phyloP scores from a whole-genome alignment of 768 basidiomycete species.

The Lactarius vividus region DNA sequence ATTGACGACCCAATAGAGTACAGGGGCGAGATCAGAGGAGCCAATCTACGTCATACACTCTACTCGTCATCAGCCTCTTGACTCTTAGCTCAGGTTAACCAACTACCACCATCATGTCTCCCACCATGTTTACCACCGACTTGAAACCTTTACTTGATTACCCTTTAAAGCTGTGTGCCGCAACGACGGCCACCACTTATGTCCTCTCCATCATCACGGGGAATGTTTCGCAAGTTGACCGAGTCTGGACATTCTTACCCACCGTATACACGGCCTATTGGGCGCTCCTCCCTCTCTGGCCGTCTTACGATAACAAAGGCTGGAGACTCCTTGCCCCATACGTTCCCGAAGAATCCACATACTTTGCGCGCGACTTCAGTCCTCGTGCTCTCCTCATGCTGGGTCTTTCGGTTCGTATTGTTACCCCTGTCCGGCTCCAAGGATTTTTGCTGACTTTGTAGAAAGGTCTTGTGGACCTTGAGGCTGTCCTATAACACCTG shows the following conservation, averaged over 20 bases:
- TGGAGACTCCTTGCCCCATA: conserved; percentile 53
- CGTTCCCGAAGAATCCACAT: conserved; percentile 46
- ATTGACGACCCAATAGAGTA: too few species aligned
- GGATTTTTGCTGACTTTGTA: background rate
- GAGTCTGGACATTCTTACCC: conserved; percentile 72
- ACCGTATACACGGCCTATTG: conserved; percentile 80
- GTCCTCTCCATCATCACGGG: conserved; percentile 62
- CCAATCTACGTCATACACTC: background rate
- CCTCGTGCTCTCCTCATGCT: conserved; percentile 77
- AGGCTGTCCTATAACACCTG: conserved; percentile 80
- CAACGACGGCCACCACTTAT: conserved; percentile 48
- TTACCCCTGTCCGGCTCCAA: background rate
- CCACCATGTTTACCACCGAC: background rate
- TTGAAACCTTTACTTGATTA: conserved; percentile 36
- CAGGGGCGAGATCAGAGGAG: background rate
- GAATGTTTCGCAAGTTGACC: conserved; percentile 88
- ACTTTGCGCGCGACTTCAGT: conserved; percentile 48
- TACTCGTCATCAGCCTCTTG: background rate
- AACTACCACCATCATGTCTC: background rate
- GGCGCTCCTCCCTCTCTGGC: conserved; percentile 68
- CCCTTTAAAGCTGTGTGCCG: conserved; percentile 62
- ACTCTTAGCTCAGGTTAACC: background rate
- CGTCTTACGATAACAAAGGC: conserved; percentile 29
- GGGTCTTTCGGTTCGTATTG: conserved; percentile 50
- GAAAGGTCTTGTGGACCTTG: conserved; percentile 56